These are phyloP conservation scores for Didymella arachidicola DNA, from an alignment of 2,329 filamentous ascomycete species.

Conservation along the genomic window DNA sequence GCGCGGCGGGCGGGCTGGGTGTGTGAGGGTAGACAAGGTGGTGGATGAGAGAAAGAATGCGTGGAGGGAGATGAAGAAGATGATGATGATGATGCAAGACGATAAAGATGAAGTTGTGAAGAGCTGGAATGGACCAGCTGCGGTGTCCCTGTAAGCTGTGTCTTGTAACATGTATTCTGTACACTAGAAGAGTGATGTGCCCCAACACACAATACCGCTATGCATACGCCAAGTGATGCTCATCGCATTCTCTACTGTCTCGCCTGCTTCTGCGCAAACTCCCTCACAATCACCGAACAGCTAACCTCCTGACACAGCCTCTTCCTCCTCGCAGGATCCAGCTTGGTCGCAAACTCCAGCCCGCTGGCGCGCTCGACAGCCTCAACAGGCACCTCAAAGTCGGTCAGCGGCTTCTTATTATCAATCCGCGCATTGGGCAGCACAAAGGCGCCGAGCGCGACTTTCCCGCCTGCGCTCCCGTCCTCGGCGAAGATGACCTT, in stretches of 20 bases:
- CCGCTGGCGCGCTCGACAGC: conserved; percentile 91
- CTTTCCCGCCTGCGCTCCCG: conserved; percentile 66
- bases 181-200: conserved; percentile 16
- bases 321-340: conserved; percentile 76
- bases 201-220: conserved; percentile 3
- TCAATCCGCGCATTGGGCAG: conserved; percentile 89
- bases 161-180: conserved; percentile 26
- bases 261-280: conserved; percentile 74
- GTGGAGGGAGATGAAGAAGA: not conserved
- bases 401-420: conserved; percentile 83
- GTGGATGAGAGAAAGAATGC: too few relatives aligned
- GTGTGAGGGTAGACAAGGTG: conserved; percentile 18
- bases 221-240: conserved; percentile 50
- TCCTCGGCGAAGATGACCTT: conserved; percentile 98
- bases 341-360: conserved; percentile 84
- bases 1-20: conserved; percentile 4
- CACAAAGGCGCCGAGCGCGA: conserved; percentile 92
- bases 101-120: too few relatives aligned
- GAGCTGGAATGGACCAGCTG: too few relatives aligned
- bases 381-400: conserved; percentile 96
- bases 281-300: conserved; percentile 82
- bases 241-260: too few relatives aligned
- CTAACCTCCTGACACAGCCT: conserved; percentile 85
- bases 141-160: too few relatives aligned
- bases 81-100: too few relatives aligned